Conservation (phyloP, 495 filamentous ascomycete genomes). For the Penicillium turbatum region DNA sequence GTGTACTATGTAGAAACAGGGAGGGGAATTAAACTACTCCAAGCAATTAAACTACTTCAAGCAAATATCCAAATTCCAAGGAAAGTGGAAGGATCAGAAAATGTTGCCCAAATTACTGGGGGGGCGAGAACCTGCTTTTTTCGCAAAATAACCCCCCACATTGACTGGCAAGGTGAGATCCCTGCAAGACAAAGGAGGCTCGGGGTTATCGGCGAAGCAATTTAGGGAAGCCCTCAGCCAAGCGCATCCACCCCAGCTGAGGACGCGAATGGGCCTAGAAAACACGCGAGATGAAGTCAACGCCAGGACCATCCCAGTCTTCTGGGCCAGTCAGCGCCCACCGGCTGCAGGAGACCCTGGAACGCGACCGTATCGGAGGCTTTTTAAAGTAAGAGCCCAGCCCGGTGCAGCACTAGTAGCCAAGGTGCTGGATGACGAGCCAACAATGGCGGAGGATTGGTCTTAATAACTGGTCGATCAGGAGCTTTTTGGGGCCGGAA, state of each 20-base stretch:
- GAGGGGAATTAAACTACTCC: not conserved
- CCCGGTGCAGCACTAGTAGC: slow-evolving; percentile 20
- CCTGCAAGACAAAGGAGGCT: slow-evolving; percentile 27
- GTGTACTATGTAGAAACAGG: too few species aligned
- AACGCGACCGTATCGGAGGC: slow-evolving; percentile 28
- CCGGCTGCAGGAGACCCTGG: slow-evolving; percentile 22
- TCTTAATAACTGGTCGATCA: slow-evolving; percentile 20
- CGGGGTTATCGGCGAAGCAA: slow-evolving; percentile 7
- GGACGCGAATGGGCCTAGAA: slow-evolving; percentile 13
- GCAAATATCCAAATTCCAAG: slow-evolving; percentile 4
- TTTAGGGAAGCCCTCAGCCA: not conserved
- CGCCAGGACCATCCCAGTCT: slow-evolving; percentile 25
- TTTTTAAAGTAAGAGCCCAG: slow-evolving; percentile 16
- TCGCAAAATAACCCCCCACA: slow-evolving; percentile 23
- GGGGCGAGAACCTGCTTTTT: slow-evolving; percentile 28
- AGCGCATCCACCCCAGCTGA: slow-evolving; percentile 12
- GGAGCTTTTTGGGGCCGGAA: slow-evolving; percentile 15
- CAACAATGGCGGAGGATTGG: slow-evolving; percentile 14
- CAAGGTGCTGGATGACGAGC: slow-evolving; percentile 16
- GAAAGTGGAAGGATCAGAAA: slow-evolving; percentile 12
- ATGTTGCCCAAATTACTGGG: slow-evolving; percentile 12
- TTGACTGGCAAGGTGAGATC: slow-evolving; percentile 19
- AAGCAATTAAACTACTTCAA: not conserved
- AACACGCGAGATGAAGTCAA: slow-evolving; percentile 22
- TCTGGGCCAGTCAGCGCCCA: slow-evolving; percentile 25